Evolutionary conservation across 345 rosid species (phyloP).

Genomic region (Conringia planisiliqua): DNA sequence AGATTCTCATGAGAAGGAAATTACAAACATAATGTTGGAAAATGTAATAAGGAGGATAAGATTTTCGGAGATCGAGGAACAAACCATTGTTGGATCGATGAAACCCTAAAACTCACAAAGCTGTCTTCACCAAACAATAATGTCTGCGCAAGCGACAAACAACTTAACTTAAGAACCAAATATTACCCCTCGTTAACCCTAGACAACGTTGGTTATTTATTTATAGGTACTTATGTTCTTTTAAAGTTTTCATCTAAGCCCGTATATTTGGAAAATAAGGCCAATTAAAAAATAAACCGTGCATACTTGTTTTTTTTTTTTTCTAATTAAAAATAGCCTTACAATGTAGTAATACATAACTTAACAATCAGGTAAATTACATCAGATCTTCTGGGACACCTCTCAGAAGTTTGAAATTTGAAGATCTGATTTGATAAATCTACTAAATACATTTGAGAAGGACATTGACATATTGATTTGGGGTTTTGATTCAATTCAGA

Average conservation of each 20-base stretch:
- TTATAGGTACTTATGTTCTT: neutral
- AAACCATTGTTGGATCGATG: slow-evolving; percentile 18
- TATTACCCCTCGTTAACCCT: neutral
- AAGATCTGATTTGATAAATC: too few relatives aligned
- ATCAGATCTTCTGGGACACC: too few relatives aligned
- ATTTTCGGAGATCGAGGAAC: neutral
- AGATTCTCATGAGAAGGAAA: neutral
- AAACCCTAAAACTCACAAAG: neutral
- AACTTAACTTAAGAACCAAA: neutral
- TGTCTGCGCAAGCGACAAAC: slow-evolving; percentile 17
- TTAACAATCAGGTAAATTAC: too few relatives aligned
- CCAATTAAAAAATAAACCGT: too few relatives aligned
- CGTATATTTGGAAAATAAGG: too few relatives aligned
- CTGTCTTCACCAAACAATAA: neutral
- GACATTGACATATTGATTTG: too few relatives aligned
- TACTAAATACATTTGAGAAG: too few relatives aligned
- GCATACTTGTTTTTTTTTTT: too few relatives aligned
- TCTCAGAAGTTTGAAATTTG: too few relatives aligned
- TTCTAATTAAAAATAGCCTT: too few relatives aligned
- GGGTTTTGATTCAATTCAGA: neutral
- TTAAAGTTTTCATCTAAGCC: too few relatives aligned
- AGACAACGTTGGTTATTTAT: neutral
- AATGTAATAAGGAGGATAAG: neutral
- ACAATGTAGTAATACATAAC: too few relatives aligned
- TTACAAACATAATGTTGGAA: neutral